Percentiles rank a stretch among this genome's conserved stretches.
Evolutionary conservation across 176 grass and related monocot genomes (phyloP).

Genomic region (Themeda triandra): DNA sequence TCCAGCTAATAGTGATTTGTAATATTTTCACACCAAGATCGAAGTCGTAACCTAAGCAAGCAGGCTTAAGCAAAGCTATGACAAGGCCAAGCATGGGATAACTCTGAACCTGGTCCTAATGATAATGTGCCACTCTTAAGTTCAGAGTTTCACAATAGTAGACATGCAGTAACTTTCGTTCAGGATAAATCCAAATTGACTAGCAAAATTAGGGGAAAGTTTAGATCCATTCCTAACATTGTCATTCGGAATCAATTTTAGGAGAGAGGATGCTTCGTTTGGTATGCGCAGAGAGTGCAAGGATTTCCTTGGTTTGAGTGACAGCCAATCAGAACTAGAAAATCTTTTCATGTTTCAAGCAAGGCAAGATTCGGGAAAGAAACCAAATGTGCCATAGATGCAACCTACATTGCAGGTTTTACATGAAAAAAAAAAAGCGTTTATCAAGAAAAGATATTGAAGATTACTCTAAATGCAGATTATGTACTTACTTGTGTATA

Average conservation of each 20-base stretch:
- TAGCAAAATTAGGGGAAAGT: not conserved
- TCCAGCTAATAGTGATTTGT: not conserved
- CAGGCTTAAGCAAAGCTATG: too few species aligned
- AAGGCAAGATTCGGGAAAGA: not conserved
- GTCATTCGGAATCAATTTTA: not conserved
- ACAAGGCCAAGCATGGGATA: not conserved
- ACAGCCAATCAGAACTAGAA: not conserved
- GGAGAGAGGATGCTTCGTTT: not conserved
- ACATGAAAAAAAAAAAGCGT: not conserved
- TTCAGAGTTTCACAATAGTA: too few species aligned
- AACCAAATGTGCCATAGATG: not conserved
- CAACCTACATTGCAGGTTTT: not conserved
- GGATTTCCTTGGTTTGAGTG: not conserved
- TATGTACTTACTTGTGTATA: constrained; percentile 29
- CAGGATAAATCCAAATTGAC: not conserved
- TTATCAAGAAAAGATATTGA: not conserved
- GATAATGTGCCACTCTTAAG: too few species aligned
- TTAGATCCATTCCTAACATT: not conserved
- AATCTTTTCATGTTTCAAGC: not conserved
- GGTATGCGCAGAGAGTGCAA: not conserved
- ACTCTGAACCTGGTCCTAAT: too few species aligned
- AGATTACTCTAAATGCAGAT: not conserved
- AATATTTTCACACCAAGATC: too few species aligned
- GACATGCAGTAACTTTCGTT: not conserved
- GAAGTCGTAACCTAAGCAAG: too few species aligned